Conservation (phyloP, 306 rosid genomes). For the Sesbania bispinosa region DNA sequence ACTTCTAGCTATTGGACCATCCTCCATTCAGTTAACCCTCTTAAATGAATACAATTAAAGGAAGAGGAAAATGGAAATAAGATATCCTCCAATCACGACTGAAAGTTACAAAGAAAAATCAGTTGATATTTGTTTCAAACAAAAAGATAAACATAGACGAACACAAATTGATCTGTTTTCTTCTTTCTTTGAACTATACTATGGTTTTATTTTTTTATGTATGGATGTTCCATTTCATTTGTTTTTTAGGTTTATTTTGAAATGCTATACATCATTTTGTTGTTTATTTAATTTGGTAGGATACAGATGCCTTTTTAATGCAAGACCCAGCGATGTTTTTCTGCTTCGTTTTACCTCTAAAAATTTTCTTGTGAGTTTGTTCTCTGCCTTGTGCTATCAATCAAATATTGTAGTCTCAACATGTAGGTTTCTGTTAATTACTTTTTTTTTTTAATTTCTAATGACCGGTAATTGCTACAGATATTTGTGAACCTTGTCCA, state of each 20-base stretch:
- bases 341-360: conserved; percentile 16
- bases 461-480: conserved; percentile 33
- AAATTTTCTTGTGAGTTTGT: neutral
- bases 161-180: neutral
- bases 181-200: neutral
- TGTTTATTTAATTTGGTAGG: conserved; percentile 21
- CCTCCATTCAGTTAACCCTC: no score
- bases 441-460: conserved; percentile 9
- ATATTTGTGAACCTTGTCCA: conserved; percentile 83
- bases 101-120: neutral
- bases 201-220: neutral
- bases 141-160: neutral
- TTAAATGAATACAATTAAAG: neutral
- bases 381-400: neutral
- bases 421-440: neutral
- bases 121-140: neutral
- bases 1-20: no score
- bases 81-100: neutral
- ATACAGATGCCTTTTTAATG: neutral
- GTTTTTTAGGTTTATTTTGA: neutral
- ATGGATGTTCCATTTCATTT: neutral
- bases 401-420: neutral
- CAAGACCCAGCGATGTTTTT: neutral
- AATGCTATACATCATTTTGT: neutral
- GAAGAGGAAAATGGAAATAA: neutral